phyloP scores from a whole-genome alignment of 345 rosid genomes.

The Alliaria petiolata region DNA sequence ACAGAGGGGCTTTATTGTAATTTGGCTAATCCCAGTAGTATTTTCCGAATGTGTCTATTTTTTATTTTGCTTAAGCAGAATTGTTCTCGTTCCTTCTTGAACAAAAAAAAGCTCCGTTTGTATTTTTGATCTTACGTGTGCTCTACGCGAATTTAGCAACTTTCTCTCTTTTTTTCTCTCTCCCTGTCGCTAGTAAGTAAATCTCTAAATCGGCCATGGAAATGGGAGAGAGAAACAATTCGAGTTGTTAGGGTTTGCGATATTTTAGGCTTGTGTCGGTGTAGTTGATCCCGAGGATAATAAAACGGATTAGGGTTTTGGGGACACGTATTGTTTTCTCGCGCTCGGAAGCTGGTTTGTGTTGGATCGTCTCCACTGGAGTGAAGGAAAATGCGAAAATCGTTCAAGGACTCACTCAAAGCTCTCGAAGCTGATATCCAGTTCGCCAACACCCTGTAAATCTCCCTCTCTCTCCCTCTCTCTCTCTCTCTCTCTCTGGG shows the following conservation, averaged over 20 bases:
- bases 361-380: background rate
- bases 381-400: slow-evolving; percentile 64
- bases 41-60: background rate
- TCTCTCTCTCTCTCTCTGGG: background rate
- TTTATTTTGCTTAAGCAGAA: background rate
- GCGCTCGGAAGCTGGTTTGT: slow-evolving; percentile 6
- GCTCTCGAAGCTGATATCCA: slow-evolving; percentile 99
- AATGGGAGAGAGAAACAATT: slow-evolving; percentile 22
- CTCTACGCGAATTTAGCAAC: slow-evolving; percentile 56
- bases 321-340: slow-evolving; percentile 15
- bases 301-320: slow-evolving; percentile 14
- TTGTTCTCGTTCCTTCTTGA: slow-evolving; percentile 21
- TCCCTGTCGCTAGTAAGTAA: slow-evolving; percentile 9
- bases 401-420: slow-evolving; percentile 91
- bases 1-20: slow-evolving; percentile 32
- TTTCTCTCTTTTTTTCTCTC: slow-evolving; percentile 5
- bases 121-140: slow-evolving; percentile 54
- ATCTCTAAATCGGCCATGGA: slow-evolving; percentile 14
- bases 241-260: slow-evolving; percentile 8
- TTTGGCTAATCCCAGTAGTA: background rate
- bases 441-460: slow-evolving; percentile 90
- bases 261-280: slow-evolving; percentile 14
- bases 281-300: background rate
- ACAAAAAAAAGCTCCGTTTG: background rate
- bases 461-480: slow-evolving; percentile 9